Base-by-base conservation (phyloP, 129 eudicot species). In the Tagetes erecta region DNA sequence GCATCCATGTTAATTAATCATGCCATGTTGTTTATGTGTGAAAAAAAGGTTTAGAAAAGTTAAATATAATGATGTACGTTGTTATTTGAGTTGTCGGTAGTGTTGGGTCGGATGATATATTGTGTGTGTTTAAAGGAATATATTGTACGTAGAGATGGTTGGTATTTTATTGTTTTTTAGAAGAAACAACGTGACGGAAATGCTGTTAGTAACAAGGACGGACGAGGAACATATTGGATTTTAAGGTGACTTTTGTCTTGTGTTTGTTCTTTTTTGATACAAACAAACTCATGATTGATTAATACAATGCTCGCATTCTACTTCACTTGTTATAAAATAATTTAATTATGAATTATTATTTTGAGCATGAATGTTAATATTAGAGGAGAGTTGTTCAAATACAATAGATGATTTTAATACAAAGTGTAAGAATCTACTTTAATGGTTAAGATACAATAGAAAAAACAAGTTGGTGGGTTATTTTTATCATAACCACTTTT, bases 151-250 rank as follows among this genome's bases (percentile, higher is more conserved):
- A 46, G 1, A 6, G 7, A 12, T 20, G 3, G 4, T 73, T 33
- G 1, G 1, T 62, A 45, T 62, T n/a, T 8, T 46, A 46, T 57
- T 62, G 12, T 38, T 60, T 13, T 27, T 20, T 30, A 5, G 73
- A 51, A 52, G 55, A 76, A 45, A 67, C 45, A 0, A 8, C 74
- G 66, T 46, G 68, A 64, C 75, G 59, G 20, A 68, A 67, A 67
- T 27, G 50, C 37, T 13, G 52, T 66, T 1, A 27, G n/a, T 37
- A 50, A 76, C 75, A 76, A 44, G 9, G 55, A 36, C 34, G 38
- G 72, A 68, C 11, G 39, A 68, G 35, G 6, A 50, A 10, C 40
- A 10, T 67, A 55, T 76, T 42, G 80, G 69, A 55, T 76, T 76
- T 11, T 35, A 58, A 5, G 10, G 8, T 44, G 58, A 6, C 20